Evolutionary conservation across 805 yeast genomes (phyloP).

Genomic region (Wickerhamomyces silvicola): DNA sequence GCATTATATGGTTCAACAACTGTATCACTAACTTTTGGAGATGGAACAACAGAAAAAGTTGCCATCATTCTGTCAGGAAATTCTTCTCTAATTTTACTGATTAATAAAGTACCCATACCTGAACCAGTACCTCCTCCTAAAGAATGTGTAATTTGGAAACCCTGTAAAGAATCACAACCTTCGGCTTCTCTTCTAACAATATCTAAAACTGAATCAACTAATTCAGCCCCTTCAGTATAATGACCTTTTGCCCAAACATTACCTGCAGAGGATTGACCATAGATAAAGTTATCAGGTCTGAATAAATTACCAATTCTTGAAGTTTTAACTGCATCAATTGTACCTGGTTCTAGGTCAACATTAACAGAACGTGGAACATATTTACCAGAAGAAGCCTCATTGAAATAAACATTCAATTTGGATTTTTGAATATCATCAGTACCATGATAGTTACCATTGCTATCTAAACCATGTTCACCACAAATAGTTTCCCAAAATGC

Average conservation of each 20-base stretch:
- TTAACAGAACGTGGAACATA: slow-evolving; percentile 96
- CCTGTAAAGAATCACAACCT: slow-evolving; percentile 96
- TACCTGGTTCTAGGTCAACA: slow-evolving; percentile 97
- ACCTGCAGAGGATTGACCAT: slow-evolving; percentile 98
- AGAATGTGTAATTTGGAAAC: slow-evolving; percentile 94
- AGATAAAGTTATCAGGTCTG: slow-evolving; percentile 96
- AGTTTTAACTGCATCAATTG: slow-evolving; percentile 92
- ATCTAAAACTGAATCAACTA: slow-evolving; percentile 90
- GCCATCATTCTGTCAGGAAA: slow-evolving; percentile 96
- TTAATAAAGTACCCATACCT: slow-evolving; percentile 89
- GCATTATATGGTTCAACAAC: slow-evolving; percentile 99
- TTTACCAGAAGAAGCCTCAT: slow-evolving; percentile 93
- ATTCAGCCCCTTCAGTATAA: slow-evolving; percentile 94
- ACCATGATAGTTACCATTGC: slow-evolving; percentile 67
- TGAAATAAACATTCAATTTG: slow-evolving; percentile 91
- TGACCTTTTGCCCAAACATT: slow-evolving; percentile 99
- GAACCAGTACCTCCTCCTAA: slow-evolving; percentile 99
- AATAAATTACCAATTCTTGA: slow-evolving; percentile 87
- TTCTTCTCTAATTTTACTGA: slow-evolving; percentile 88
- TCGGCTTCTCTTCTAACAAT: slow-evolving; percentile 94
- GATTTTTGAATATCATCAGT: slow-evolving; percentile 59
- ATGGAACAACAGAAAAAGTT: slow-evolving; percentile 97
- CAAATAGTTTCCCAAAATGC: slow-evolving; percentile 92
- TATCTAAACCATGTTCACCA: slow-evolving; percentile 79
- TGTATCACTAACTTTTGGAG: slow-evolving; percentile 94